Base-by-base conservation (phyloP, 1,139 yeast species). In the Candida frijolesensis region DNA sequence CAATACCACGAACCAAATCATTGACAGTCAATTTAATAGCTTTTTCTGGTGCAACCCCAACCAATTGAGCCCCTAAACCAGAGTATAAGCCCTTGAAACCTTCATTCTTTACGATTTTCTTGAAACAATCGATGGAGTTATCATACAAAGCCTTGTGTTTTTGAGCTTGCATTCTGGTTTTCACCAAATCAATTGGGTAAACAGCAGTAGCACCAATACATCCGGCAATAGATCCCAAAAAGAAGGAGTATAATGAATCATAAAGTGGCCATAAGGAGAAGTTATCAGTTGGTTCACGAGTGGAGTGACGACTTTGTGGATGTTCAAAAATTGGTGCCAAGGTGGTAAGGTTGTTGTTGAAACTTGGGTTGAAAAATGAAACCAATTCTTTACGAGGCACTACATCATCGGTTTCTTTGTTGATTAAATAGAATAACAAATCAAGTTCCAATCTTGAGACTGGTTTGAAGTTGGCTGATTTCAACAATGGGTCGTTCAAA, bases 201-300 rank as follows among this genome's bases (percentile, higher is more conserved):
- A 94, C 99, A n/a, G 88, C 91, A 9, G 97, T 89, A 25, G 99
- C 98, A 59, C 99, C 99, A 70, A 94, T 85, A 64, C 97, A 96
- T 54, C 99, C 99, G 34, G 99, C 98, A 49, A 92, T 79, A 3
- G 97, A 91, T 29, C 99, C 99, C 55, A 94, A 76, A 46, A 89
- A 75, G 69, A 94, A 94, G 54, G 96, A 91, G 71, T 92, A 90
- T 49, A 86, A 79, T 3, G 97, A 89, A 64, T 89, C 96, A 63
- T 90, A 87, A 50, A 94, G 77, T 35, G 80, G 80, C 79, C 78
- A 75, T 54, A 76, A 71, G 10, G 78, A 70, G 55, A 76, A 76
- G 60, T 75, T 76, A 56, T 76, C 80, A 38, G 60, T 61, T 39
- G 61, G 61, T 42, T 68, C 63, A 18, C 64, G 63, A 42, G 62